A percentile compares a stretch with the other conserved stretches of the same genome.
phyloP scores from a whole-genome alignment of 2,329 filamentous ascomycete species.

The Zymoseptoria pseudotritici region DNA sequence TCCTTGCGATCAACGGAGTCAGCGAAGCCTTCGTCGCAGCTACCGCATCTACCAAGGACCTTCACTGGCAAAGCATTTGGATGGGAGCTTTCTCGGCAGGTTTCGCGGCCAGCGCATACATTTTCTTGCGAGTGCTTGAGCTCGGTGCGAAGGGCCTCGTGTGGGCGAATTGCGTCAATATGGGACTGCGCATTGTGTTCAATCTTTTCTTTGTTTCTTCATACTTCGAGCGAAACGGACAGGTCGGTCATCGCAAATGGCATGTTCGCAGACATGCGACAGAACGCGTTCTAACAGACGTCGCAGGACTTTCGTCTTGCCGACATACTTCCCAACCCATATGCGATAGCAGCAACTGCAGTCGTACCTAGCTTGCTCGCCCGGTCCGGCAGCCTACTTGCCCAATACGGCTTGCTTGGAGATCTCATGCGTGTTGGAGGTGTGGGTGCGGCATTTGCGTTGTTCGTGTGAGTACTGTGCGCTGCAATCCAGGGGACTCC shows the following conservation, averaged over 20 bases:
- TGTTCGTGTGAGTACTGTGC: constrained; percentile 30
- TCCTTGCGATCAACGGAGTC: constrained; percentile 85
- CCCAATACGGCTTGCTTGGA: constrained; percentile 34
- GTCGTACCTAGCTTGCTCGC: constrained; percentile 33
- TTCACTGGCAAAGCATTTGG: constrained; percentile 70
- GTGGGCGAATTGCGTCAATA: constrained; percentile 81
- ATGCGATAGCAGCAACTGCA: constrained; percentile 32
- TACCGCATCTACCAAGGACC: constrained; percentile 66
- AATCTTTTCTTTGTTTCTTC: constrained; percentile 62
- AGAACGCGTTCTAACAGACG: not conserved
- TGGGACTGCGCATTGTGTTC: constrained; percentile 78
- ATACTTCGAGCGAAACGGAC: constrained; percentile 48
- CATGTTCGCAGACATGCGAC: too few species aligned
- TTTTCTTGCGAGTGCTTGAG: constrained; percentile 62
- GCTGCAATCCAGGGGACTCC: too few species aligned
- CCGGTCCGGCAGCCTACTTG: constrained; percentile 22
- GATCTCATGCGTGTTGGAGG: constrained; percentile 34
- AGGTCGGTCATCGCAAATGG: not conserved
- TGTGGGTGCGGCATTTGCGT: constrained; percentile 31
- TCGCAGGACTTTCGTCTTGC: constrained; percentile 19
- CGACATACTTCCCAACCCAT: constrained; percentile 26
- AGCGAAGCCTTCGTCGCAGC: constrained; percentile 88
- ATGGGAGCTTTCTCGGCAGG: constrained; percentile 75
- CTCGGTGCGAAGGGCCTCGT: constrained; percentile 77
- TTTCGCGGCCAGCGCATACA: constrained; percentile 67